Evolutionary conservation across 2,329 filamentous ascomycete genomes (phyloP).

Genomic region (Trichoderma gracile): DNA sequence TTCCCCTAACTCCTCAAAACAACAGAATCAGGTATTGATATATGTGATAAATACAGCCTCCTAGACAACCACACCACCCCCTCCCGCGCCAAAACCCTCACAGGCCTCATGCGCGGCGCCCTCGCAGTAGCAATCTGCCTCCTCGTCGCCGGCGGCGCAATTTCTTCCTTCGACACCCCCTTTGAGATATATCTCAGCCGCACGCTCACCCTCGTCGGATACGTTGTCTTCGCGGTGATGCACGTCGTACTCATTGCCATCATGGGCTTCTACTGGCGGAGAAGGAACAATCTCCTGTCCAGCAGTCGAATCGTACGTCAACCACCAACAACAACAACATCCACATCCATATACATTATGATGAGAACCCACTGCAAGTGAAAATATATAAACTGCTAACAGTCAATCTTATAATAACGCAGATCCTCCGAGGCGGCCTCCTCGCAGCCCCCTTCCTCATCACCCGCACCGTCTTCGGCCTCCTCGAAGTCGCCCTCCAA

Average conservation of each 20-base stretch:
- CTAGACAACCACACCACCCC: slow-evolving; percentile 32
- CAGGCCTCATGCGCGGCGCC: slow-evolving; percentile 26
- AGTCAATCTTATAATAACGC: too few relatives aligned
- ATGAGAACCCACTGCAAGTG: too few relatives aligned
- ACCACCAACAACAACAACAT: neutral
- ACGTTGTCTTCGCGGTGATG: slow-evolving; percentile 30
- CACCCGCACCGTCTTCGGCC: slow-evolving; percentile 30
- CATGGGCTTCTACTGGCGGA: slow-evolving; percentile 25
- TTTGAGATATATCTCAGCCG: slow-evolving; percentile 21
- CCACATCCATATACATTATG: too few relatives aligned
- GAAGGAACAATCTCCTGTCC: slow-evolving; percentile 25
- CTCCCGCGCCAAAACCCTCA: slow-evolving; percentile 28
- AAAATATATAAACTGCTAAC: neutral
- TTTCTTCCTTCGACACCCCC: slow-evolving; percentile 24
- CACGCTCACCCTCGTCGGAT: slow-evolving; percentile 31
- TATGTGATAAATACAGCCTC: slow-evolving; percentile 22
- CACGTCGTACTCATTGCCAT: slow-evolving; percentile 28
- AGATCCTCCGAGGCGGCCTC: slow-evolving; percentile 29
- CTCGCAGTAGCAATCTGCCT: slow-evolving; percentile 29
- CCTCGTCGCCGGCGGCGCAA: slow-evolving; percentile 30
- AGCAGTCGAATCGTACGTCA: slow-evolving; percentile 28
- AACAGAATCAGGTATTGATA: too few relatives aligned
- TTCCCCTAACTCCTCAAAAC: too few relatives aligned
- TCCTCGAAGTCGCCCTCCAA: slow-evolving; percentile 29
- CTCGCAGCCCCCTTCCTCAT: slow-evolving; percentile 31